These are phyloP conservation scores for Populus tomentosa DNA, from an alignment of 441 rosid genomes.

Conservation along the genomic window DNA sequence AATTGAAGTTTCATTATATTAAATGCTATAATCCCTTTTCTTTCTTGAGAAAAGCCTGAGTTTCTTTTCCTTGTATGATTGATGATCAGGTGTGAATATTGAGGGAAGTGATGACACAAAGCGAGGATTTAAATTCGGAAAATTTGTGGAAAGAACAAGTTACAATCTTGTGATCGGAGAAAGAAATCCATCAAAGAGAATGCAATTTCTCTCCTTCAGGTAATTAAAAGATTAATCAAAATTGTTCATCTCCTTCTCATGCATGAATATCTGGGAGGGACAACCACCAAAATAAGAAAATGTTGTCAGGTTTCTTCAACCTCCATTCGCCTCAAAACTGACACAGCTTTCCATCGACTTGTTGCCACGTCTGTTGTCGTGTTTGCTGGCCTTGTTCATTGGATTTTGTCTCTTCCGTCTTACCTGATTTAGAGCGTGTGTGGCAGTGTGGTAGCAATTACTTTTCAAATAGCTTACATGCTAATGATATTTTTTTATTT, in stretches of 20 bases:
- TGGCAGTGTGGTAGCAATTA: too few species aligned
- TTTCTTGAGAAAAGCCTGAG: background rate
- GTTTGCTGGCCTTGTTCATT: background rate
- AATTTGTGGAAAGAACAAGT: slow-evolving; percentile 77
- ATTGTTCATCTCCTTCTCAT: background rate
- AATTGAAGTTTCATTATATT: too few species aligned
- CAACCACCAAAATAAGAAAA: background rate
- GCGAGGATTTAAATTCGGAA: slow-evolving; percentile 35
- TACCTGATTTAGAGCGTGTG: too few species aligned
- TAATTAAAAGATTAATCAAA: slow-evolving; percentile 5
- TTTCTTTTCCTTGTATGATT: background rate
- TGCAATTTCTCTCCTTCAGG: slow-evolving; percentile 82
- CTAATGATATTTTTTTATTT: too few species aligned
- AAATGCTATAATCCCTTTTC: background rate
- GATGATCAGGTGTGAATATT: slow-evolving; percentile 23
- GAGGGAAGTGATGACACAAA: slow-evolving; percentile 16
- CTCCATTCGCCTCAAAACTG: slow-evolving; percentile 19
- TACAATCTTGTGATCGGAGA: slow-evolving; percentile 59
- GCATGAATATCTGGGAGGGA: background rate
- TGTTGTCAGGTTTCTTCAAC: background rate
- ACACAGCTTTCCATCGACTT: background rate
- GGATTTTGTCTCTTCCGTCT: background rate
- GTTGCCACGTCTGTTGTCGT: background rate
- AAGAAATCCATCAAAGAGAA: slow-evolving; percentile 72
- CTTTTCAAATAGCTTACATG: too few species aligned